phyloP scores from a whole-genome alignment of 495 filamentous ascomycete species.

The Penicillium ucsense region DNA sequence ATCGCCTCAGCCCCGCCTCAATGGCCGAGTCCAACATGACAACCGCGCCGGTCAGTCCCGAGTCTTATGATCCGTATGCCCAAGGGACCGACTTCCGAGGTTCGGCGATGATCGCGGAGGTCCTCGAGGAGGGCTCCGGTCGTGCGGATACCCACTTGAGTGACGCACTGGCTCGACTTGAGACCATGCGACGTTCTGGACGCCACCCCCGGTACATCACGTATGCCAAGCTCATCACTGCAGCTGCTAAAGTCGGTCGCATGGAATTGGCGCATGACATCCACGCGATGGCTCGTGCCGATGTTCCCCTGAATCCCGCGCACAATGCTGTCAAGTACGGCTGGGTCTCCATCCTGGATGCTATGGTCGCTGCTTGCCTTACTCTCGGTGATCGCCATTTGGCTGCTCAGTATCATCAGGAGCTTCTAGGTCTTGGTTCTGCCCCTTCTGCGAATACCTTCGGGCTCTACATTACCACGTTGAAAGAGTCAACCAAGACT shows the following conservation, averaged over 20 bases:
- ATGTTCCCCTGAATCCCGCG: conserved; percentile 74
- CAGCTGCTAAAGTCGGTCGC: conserved; percentile 73
- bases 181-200: conserved; percentile 85
- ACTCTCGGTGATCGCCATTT: conserved; percentile 67
- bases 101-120: conserved; percentile 78
- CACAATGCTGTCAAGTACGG: conserved; percentile 82
- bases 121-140: conserved; percentile 66
- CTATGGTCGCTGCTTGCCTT: conserved; percentile 91
- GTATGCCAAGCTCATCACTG: conserved; percentile 87
- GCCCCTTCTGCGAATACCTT: conserved; percentile 96
- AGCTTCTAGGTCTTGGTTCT: conserved; percentile 76
- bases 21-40: conserved; percentile 26
- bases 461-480: conserved; percentile 93
- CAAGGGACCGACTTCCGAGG: conserved; percentile 85
- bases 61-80: conserved; percentile 82
- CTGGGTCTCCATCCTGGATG: conserved; percentile 88
- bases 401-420: conserved; percentile 80
- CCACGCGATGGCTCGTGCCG: conserved; percentile 72
- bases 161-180: conserved; percentile 72
- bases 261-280: conserved; percentile 77
- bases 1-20: conserved; percentile 32
- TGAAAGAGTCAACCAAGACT: conserved; percentile 93
- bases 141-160: conserved; percentile 59
- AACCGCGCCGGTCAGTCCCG: conserved; percentile 46
- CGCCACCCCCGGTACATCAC: conserved; percentile 91